Base-by-base conservation (phyloP, 805 yeast genomes). In the Cyberlindnera amylophila region DNA sequence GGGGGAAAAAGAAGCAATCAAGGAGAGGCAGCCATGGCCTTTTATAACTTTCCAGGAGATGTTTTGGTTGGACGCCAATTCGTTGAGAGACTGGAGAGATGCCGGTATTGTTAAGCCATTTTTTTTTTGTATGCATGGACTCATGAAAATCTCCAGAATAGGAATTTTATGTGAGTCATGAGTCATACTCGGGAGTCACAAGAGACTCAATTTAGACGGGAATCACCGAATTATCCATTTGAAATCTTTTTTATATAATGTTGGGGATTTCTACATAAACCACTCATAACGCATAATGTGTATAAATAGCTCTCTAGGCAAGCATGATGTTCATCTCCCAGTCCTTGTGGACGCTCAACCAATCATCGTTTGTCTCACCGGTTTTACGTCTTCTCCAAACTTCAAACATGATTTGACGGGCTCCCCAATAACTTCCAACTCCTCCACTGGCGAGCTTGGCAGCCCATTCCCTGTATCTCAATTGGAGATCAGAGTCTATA, bases 291-390 rank as follows among this genome's bases (percentile, higher is more conserved):
- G 24, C 24, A 21, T 21, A 21, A 6, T 9, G 24, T 21, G 15
- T 33, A 19, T 14, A 32, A 6, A 7, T n/a, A 18, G 19, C 9
- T 19, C 29, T 24, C 39, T 35, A 55, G 4, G 59, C 45, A 24
- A 87, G 64, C 90, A 86, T 84, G 39, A 87, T 72, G 52, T 86
- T 85, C 75, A 86, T 82, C 54, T 83, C 87, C 95, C 95, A 85
- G 46, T 87, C 95, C 35, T 74, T 73, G 36, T 85, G 75, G 14
- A 87, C 90, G 41, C 83, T 77, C 43, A 81, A 78, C 96, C 96
- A 87, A 52, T 79, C 78, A 50, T 77, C 85, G 42, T 76, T 67
- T 19, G 68, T 66, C 44, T 75, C 82, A 29, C 75, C 75, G 50
- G 71, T 73, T 38, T 77, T 69, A 53, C 86, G 77, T 34, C 95